A percentile compares a stretch with the other conserved stretches of the same genome.
phyloP scores from a whole-genome alignment of 2,329 filamentous ascomycete genomes.

The Scytalidium lignicola region DNA sequence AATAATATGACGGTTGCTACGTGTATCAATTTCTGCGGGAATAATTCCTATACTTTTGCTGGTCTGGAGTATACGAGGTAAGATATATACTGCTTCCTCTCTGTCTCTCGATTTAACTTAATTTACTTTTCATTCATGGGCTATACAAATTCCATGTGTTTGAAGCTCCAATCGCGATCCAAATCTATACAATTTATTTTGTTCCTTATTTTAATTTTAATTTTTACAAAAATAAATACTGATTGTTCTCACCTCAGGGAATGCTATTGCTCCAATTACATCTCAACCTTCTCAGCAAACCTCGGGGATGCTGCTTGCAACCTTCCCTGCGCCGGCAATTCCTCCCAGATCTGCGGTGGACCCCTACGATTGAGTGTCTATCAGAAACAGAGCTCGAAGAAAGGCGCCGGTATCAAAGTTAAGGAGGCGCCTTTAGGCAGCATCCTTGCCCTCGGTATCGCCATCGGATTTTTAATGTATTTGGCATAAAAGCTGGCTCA shows the following conservation, averaged over 20 bases:
- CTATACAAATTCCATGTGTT: too few relatives aligned
- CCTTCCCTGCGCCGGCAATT: constrained; percentile 49
- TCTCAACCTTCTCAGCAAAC: constrained; percentile 42
- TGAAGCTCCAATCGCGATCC: too few relatives aligned
- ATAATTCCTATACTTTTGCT: constrained; percentile 14
- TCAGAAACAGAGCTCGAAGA: constrained; percentile 13
- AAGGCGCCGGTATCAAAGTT: constrained; percentile 11
- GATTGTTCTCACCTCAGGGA: constrained; percentile 34
- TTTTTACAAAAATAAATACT: neutral
- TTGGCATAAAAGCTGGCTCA: constrained; percentile 11
- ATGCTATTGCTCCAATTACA: constrained; percentile 52
- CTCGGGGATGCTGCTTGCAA: constrained; percentile 44
- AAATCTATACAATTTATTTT: too few relatives aligned
- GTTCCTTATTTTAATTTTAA: neutral
- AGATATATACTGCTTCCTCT: constrained; percentile 2
- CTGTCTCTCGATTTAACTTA: neutral
- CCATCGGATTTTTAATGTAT: constrained; percentile 17
- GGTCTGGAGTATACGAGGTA: constrained; percentile 25
- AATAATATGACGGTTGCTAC: constrained; percentile 19
- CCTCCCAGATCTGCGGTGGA: constrained; percentile 48
- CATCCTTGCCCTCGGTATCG: constrained; percentile 19
- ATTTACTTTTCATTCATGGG: neutral
- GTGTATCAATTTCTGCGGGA: constrained; percentile 18
- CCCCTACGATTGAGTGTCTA: constrained; percentile 44
- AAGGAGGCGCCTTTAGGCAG: constrained; percentile 14